Percentiles rank a stretch among this genome's conserved stretches.
Conservation (phyloP, 176 grass and related monocot genomes). For the Eragrostis nindensis region DNA sequence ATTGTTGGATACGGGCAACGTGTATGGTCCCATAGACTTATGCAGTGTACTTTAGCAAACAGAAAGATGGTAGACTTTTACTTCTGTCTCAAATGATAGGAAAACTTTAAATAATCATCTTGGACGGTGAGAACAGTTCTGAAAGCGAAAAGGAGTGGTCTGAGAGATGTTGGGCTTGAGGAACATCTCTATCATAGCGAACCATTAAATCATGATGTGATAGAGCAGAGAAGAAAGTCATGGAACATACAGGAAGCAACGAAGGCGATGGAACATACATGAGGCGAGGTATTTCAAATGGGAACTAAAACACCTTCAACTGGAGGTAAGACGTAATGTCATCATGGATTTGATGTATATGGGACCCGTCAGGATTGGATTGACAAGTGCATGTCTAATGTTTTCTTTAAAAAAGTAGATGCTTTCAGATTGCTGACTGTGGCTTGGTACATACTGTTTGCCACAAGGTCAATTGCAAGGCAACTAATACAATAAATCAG, state of each 20-base stretch:
- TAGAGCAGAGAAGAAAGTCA: not conserved
- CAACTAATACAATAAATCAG: not conserved
- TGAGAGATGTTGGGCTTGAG: not conserved
- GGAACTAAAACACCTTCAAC: not conserved
- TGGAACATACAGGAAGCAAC: constrained; percentile 5
- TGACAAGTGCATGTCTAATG: not conserved
- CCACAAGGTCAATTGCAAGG: constrained; percentile 17
- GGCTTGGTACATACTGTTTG: constrained; percentile 13
- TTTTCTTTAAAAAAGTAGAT: not conserved
- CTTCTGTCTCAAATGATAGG: not conserved
- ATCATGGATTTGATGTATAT: constrained; percentile 20
- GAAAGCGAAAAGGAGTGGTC: constrained; percentile 1
- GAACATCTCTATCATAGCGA: not conserved
- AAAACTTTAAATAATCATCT: constrained; percentile 1
- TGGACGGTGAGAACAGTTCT: not conserved
- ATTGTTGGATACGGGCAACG: constrained; percentile 13
- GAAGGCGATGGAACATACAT: not conserved
- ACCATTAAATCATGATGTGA: not conserved
- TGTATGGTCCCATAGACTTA: constrained; percentile 10
- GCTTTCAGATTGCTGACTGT: constrained; percentile 1
- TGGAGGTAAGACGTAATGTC: constrained; percentile 11
- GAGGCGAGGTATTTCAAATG: constrained; percentile 6
- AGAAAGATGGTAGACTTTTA: not conserved
- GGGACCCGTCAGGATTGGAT: not conserved
- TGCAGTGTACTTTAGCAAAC: not conserved